phyloP scores from a whole-genome alignment of 23 red algal genomes.

The Gracilaria gracilis region DNA sequence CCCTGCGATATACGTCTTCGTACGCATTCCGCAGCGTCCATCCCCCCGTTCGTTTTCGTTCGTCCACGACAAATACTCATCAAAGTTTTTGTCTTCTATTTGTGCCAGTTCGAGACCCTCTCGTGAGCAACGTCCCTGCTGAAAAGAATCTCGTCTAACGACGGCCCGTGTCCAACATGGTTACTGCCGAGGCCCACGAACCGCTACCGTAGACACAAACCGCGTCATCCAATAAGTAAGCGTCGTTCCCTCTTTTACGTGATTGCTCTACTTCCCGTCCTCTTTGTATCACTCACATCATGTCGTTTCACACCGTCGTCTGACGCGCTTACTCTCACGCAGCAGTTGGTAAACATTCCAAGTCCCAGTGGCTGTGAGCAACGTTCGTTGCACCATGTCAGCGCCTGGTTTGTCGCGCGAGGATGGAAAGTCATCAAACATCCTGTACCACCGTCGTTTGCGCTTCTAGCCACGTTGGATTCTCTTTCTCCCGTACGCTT shows the following conservation, averaged over 20 bases:
- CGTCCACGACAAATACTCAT: background rate
- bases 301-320: background rate
- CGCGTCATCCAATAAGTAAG: conserved; percentile 12
- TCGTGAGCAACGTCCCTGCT: background rate
- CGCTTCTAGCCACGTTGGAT: background rate
- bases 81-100: too few species aligned
- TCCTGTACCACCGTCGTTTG: conserved; percentile 29
- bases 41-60: too few species aligned
- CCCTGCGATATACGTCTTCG: too few species aligned
- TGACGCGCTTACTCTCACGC: conserved; percentile 25
- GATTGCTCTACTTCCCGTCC: conserved; percentile 6
- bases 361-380: conserved; percentile 28
- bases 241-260: conserved; percentile 11
- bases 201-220: background rate
- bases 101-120: background rate
- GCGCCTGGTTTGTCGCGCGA: conserved; percentile 21
- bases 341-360: conserved; percentile 45
- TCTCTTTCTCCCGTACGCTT: conserved; percentile 16
- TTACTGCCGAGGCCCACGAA: background rate
- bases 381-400: background rate
- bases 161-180: background rate
- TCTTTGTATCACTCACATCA: background rate
- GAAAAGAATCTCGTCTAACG: too few species aligned
- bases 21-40: too few species aligned
- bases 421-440: conserved; percentile 46